Evolutionary conservation across 805 yeast genomes (phyloP), one percentile per base, ranked within the genome.

Genomic region (Candida endomychidarum): DNA sequence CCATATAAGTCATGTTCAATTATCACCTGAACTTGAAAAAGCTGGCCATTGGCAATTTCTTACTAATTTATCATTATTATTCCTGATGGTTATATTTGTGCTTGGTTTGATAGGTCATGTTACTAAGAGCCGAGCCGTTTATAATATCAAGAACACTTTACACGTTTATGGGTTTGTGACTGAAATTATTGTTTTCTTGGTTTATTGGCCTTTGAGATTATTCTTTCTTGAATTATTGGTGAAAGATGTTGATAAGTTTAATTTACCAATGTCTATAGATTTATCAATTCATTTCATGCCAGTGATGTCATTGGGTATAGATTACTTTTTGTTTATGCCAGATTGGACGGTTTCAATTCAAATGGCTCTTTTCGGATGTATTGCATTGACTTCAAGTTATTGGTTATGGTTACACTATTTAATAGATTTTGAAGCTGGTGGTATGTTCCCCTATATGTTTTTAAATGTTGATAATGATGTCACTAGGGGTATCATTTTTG

Each of bases 21-120:
- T 84, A 18, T 88, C 89, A 0, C 63, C 60, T 1, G 64, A 60
- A 25, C 58, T 83, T 19, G 63, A 53, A 2, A 57, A 61, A 16
- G 91, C 81, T 1, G 91, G 91, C 2, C 84, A 77, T 42, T 74
- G 72, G 61, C 91, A 85, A 53, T 85, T 85, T 54, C 65, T 84
- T 37, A 85, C 93, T 3, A 83, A 82, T 53, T 51, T 83, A n/a
- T 74, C 83, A 7, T 67, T 82, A 22, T 52, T 61, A 1, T 52
- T 73, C 12, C 72, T 85, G 2, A 48, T 78, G 8, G 41, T 71
- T 31, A 70, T 73, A 44, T 70, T 67, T 42, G 32, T 52, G 11
- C 29, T 71, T 25, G 75, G 75, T 16, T 48, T 67, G 18, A 12
- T 59, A 8, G 63, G 72, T 32, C 76, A 68, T 49, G 25, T 57